Percentiles rank a stretch among this genome's conserved stretches.
These are phyloP conservation scores for Aspergillus incahuasiensis DNA, from an alignment of 495 filamentous ascomycete genomes.

Conservation along the genomic window DNA sequence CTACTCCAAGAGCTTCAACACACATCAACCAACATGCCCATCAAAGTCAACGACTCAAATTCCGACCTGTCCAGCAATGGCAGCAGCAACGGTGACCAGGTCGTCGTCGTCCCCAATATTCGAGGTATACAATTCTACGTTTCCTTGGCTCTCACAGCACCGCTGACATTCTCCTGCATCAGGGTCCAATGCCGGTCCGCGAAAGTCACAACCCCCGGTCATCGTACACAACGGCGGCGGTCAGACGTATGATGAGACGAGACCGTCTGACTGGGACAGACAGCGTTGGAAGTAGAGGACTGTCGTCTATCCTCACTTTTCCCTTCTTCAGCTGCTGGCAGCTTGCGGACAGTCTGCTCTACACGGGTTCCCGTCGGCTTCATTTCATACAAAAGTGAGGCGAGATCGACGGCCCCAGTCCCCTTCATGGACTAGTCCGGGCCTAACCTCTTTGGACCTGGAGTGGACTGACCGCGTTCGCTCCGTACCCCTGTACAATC, in stretches of 20 bases:
- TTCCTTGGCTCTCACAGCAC: constrained; percentile 1
- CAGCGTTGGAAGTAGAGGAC: constrained; percentile 44
- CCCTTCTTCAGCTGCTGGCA: constrained; percentile 15
- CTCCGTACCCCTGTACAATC: background rate
- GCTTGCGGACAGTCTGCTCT: background rate
- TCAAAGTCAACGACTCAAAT: constrained; percentile 44
- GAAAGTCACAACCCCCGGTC: constrained; percentile 35
- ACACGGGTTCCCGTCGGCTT: constrained; percentile 24
- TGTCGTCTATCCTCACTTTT: background rate
- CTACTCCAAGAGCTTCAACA: constrained; percentile 1
- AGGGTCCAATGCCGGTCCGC: constrained; percentile 25
- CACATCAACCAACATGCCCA: constrained; percentile 31
- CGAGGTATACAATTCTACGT: constrained; percentile 28
- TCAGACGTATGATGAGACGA: constrained; percentile 44
- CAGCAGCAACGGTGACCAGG: constrained; percentile 34
- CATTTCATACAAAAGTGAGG: constrained; percentile 26
- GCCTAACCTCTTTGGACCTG: constrained; percentile 11
- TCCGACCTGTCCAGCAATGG: constrained; percentile 38
- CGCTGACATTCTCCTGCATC: constrained; percentile 15
- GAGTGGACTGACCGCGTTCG: background rate
- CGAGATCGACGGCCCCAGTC: constrained; percentile 17
- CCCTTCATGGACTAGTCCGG: background rate
- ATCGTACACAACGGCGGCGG: constrained; percentile 44
- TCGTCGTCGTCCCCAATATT: constrained; percentile 33
- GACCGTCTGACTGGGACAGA: constrained; percentile 46